A percentile compares a stretch with the other conserved stretches of the same genome.
These are phyloP conservation scores for Polyporus tsugae DNA, from an alignment of 1,284 basidiomycete species.

Conservation along the genomic window DNA sequence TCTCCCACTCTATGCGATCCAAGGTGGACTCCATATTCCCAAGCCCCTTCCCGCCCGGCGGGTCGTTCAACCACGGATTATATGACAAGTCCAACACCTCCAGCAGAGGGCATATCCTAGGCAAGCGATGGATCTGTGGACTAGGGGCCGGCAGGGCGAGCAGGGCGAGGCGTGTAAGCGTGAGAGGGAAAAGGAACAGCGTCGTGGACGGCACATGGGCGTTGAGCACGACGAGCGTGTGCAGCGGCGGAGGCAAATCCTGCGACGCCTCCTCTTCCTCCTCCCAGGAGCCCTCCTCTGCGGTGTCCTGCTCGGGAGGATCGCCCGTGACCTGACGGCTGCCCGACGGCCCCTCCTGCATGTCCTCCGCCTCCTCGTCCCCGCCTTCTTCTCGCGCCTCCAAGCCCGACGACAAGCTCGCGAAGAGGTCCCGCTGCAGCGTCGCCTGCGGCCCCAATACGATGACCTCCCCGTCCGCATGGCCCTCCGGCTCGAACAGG, in stretches of 20 bases:
- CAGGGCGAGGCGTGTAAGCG: constrained; percentile 64
- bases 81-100: constrained; percentile 71
- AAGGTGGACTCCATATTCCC: constrained; percentile 48
- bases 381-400: constrained; percentile 45
- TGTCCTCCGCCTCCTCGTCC: constrained; percentile 18
- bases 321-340: neutral
- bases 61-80: constrained; percentile 62
- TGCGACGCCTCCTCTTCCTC: constrained; percentile 25
- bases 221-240: constrained; percentile 45
- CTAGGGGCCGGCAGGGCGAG: constrained; percentile 53
- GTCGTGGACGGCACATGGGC: constrained; percentile 45
- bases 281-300: constrained; percentile 37
- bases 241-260: constrained; percentile 33
- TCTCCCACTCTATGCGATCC: constrained; percentile 61
- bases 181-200: constrained; percentile 61
- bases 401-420: constrained; percentile 13
- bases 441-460: constrained; percentile 62
- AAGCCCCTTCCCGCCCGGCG: constrained; percentile 30
- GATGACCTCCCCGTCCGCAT: constrained; percentile 67
- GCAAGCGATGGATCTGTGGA: constrained; percentile 59
- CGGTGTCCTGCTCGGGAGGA: neutral
- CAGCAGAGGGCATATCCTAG: constrained; percentile 67
- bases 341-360: constrained; percentile 19
- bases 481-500: constrained; percentile 56
- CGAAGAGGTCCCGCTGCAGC: constrained; percentile 54